Evolutionary conservation across 2,329 filamentous ascomycete genomes (phyloP), one percentile per base, ranked within the genome.

Genomic region (Colletotrichum gloeosporioides): DNA sequence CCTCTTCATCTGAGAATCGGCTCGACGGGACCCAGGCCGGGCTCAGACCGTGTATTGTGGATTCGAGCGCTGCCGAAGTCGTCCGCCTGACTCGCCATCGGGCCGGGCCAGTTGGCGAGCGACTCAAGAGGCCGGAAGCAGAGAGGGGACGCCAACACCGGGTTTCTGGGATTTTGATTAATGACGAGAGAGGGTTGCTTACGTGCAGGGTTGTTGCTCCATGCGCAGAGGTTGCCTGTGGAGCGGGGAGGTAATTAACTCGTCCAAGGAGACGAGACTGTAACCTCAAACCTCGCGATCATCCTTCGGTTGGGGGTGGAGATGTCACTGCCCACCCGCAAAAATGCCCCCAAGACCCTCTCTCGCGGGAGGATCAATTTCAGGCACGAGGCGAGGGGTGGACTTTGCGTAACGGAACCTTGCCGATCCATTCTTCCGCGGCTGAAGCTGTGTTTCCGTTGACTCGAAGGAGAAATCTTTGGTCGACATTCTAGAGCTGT

Each of bases 151-250:
- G 31, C 44, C 22, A 34, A 36, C 68, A 49, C 68, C 70, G 70
- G 73, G 73, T 69, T 73, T 69, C 65, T 69, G 59, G 70, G 64
- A 61, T 65, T 70, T 34, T 64, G 70, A 74, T 72, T 68, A 73
- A 61, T 31, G 70, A 64, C 25, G 61, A 65, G 49, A 53, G 64
- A 53, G 59, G 59, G 44, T 29, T 36, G 64, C 49, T 74, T 49
- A 74, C 34, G 34, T 53, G 69, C 73, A 72, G 69, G 69, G 73
- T 64, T 44, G 22, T 61, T 63, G 36, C 55, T 72, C 63, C 55
- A 72, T 49, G 69, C 57, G 55, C 32, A 62, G 44, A 53, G 74
- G 34, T 39, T 34, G 29, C 36, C 27, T 29, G 49, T 75, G 61
- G 72, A 65, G 72, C 34, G 32, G 27, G 55, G 31, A 29, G 27